Percentiles rank a stretch among this genome's conserved stretches.
Evolutionary conservation across 2,329 filamentous ascomycete genomes (phyloP).

Genomic region (Botrytis fabae): DNA sequence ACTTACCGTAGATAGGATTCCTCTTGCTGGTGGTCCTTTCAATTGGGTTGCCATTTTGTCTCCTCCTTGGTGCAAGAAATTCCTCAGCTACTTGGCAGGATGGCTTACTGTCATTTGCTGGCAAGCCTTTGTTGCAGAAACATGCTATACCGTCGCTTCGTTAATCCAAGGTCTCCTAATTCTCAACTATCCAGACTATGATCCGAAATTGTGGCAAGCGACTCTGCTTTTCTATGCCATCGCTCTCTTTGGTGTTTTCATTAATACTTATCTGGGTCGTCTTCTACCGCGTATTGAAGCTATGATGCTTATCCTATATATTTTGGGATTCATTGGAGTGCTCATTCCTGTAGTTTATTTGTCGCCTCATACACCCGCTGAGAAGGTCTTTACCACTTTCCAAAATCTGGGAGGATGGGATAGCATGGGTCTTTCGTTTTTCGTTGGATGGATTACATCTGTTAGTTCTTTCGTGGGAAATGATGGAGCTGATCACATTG

Average conservation of each 20-base stretch:
- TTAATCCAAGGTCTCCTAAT: slow-evolving; percentile 16
- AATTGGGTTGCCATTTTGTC: slow-evolving; percentile 25
- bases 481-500: slow-evolving; percentile 17
- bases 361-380: slow-evolving; percentile 26
- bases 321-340: slow-evolving; percentile 23
- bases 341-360: slow-evolving; percentile 22
- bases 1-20: slow-evolving; percentile 28
- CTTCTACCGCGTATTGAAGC: slow-evolving; percentile 19
- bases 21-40: slow-evolving; percentile 24
- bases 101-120: slow-evolving; percentile 20
- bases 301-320: slow-evolving; percentile 18
- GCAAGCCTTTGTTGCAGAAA: slow-evolving; percentile 15
- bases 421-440: slow-evolving; percentile 21
- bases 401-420: slow-evolving; percentile 21
- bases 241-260: slow-evolving; percentile 13
- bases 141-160: not conserved
- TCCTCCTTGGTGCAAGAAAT: slow-evolving; percentile 19
- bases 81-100: slow-evolving; percentile 27
- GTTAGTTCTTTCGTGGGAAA: slow-evolving; percentile 6
- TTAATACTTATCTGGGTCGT: slow-evolving; percentile 22
- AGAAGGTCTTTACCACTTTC: slow-evolving; percentile 22
- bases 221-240: slow-evolving; percentile 18
- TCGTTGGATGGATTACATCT: slow-evolving; percentile 6
- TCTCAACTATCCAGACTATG: slow-evolving; percentile 9
- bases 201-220: slow-evolving; percentile 13